Percentiles rank a stretch among this genome's conserved stretches.
phyloP scores from a whole-genome alignment of 192 early-diverging fungal species.

The Funneliformis geosporum region DNA sequence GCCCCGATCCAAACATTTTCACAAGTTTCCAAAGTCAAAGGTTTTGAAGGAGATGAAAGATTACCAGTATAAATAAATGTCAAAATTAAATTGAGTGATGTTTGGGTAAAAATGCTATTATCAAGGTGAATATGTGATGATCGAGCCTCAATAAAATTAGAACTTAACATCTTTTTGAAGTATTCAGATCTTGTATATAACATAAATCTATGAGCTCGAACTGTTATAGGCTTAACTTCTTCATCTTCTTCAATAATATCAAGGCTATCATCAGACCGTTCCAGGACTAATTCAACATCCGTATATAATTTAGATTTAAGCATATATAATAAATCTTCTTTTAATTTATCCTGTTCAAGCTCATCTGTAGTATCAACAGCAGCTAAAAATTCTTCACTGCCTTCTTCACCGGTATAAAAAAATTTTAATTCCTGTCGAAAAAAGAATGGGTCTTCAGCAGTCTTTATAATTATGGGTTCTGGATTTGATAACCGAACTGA shows the following conservation, averaged over 20 bases:
- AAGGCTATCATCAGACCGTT: not conserved
- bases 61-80: constrained; percentile 32
- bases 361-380: constrained; percentile 34
- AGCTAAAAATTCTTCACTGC: constrained; percentile 31
- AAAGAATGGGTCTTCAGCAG: constrained; percentile 16
- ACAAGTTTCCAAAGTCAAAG: constrained; percentile 26
- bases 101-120: constrained; percentile 25
- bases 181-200: constrained; percentile 31
- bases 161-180: constrained; percentile 26
- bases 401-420: constrained; percentile 36
- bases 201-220: constrained; percentile 29
- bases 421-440: constrained; percentile 33
- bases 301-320: constrained; percentile 34
- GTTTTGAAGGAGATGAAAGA: constrained; percentile 24
- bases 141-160: constrained; percentile 17
- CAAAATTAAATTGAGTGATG: constrained; percentile 30
- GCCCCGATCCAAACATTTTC: constrained; percentile 30
- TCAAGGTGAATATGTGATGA: constrained; percentile 3
- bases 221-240: not conserved
- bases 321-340: constrained; percentile 36
- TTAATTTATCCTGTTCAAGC: constrained; percentile 32
- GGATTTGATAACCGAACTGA: constrained; percentile 24
- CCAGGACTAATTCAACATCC: constrained; percentile 27
- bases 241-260: constrained; percentile 23
- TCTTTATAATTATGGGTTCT: constrained; percentile 20